A percentile compares a stretch with the other conserved stretches of the same genome.
These are phyloP conservation scores for Cladorrhinum sp. DNA, from an alignment of 2,329 filamentous ascomycete genomes.

Conservation along the genomic window DNA sequence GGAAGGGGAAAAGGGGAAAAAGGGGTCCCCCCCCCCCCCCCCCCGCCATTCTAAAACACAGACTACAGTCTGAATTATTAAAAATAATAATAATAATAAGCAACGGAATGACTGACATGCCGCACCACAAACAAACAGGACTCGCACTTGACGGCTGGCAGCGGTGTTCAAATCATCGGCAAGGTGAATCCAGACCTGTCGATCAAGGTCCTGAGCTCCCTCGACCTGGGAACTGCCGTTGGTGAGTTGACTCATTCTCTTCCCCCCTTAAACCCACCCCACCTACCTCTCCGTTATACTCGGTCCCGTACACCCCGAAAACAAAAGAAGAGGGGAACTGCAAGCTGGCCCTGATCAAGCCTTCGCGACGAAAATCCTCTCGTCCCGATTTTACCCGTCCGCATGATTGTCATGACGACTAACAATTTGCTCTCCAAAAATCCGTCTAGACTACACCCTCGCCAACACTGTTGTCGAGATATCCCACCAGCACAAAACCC, in stretches of 20 bases:
- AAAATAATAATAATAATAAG: too few relatives aligned
- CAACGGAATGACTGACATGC: too few relatives aligned
- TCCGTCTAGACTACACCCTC: constrained; percentile 65
- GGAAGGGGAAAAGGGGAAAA: too few relatives aligned
- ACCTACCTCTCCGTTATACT: too few relatives aligned
- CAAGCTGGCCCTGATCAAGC: too few relatives aligned
- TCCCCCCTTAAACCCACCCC: too few relatives aligned
- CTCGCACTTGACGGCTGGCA: constrained; percentile 64
- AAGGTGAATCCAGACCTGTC: constrained; percentile 73
- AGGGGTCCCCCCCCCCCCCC: too few relatives aligned
- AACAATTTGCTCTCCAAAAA: too few relatives aligned
- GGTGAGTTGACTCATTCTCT: constrained; percentile 38
- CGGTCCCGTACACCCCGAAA: too few relatives aligned
- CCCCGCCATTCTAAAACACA: not conserved
- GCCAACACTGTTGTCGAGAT: constrained; percentile 79
- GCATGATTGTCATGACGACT: not conserved
- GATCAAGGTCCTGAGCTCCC: constrained; percentile 65
- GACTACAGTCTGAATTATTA: too few relatives aligned
- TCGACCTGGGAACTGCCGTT: constrained; percentile 66
- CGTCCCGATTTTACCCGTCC: not conserved
- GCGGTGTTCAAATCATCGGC: constrained; percentile 73
- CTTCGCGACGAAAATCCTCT: not conserved
- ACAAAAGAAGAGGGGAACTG: not conserved
- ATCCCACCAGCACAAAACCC: constrained; percentile 74
- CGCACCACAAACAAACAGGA: constrained; percentile 50